These are phyloP conservation scores for Aspergillus sp. DNA, from an alignment of 2,329 filamentous ascomycete genomes.

Conservation along the genomic window DNA sequence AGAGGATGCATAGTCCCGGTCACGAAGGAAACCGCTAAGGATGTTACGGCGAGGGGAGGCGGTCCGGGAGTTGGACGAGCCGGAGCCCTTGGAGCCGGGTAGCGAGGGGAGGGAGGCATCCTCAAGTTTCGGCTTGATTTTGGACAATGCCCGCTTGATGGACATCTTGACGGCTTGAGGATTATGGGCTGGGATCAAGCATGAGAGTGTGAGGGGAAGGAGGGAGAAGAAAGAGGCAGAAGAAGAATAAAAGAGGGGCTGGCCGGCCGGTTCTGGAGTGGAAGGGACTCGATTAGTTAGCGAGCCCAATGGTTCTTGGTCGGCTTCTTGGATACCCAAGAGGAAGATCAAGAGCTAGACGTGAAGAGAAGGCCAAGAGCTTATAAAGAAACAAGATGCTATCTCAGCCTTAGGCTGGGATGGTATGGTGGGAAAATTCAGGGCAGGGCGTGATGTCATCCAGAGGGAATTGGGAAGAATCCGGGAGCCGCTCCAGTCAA, in stretches of 20 bases:
- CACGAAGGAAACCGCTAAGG: conserved; percentile 41
- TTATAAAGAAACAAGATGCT: conserved; percentile 1
- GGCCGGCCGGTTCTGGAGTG: not conserved
- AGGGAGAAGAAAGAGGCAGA: not conserved
- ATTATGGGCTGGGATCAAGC: not conserved
- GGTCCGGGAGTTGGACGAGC: conserved; percentile 18
- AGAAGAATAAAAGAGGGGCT: not conserved
- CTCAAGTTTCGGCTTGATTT: conserved; percentile 34
- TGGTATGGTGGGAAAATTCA: not conserved
- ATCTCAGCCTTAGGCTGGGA: not conserved
- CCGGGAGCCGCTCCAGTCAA: not conserved
- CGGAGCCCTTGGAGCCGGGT: conserved; percentile 3
- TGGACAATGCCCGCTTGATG: conserved; percentile 45
- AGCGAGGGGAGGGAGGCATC: conserved; percentile 24
- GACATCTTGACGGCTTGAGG: conserved; percentile 42
- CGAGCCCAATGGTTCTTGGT: not conserved
- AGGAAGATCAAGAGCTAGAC: not conserved
- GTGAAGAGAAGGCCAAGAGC: not conserved
- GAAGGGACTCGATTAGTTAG: not conserved
- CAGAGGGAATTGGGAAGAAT: not conserved
- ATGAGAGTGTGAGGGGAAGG: not conserved
- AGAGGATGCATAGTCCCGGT: conserved; percentile 42
- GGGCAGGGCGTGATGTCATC: not conserved
- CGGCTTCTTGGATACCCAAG: not conserved
- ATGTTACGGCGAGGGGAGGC: conserved; percentile 41